Percentiles rank a stretch among this genome's conserved stretches.
These are phyloP conservation scores for Hericium coralloides DNA, from an alignment of 768 basidiomycete species.

Conservation along the genomic window DNA sequence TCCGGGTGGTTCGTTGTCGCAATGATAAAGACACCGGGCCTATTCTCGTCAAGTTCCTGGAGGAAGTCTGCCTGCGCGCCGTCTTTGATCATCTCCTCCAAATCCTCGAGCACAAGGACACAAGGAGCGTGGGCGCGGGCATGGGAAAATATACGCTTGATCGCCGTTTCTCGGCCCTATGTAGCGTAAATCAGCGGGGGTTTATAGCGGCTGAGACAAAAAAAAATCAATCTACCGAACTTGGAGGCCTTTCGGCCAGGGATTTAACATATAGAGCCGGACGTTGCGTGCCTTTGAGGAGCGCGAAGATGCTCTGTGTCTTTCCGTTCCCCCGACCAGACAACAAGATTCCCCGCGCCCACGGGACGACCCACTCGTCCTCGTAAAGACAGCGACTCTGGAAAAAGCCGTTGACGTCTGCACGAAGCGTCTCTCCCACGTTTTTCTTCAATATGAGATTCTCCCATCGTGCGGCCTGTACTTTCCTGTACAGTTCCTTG, in stretches of 20 bases:
- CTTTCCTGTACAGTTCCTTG: slow-evolving; percentile 15
- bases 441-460: slow-evolving; percentile 24
- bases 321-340: slow-evolving; percentile 30
- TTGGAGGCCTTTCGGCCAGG: slow-evolving; percentile 22
- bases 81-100: slow-evolving; percentile 32
- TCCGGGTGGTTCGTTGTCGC: slow-evolving; percentile 27
- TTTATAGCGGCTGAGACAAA: neutral
- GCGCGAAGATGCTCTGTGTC: slow-evolving; percentile 27
- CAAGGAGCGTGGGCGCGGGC: slow-evolving; percentile 25
- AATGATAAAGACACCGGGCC: slow-evolving; percentile 28
- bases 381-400: slow-evolving; percentile 26
- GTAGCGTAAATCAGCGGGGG: too few relatives aligned
- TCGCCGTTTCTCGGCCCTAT: slow-evolving; percentile 16
- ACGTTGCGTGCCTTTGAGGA: slow-evolving; percentile 18
- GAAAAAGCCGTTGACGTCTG: slow-evolving; percentile 33
- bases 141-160: slow-evolving; percentile 26
- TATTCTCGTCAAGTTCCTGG: slow-evolving; percentile 28
- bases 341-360: slow-evolving; percentile 22
- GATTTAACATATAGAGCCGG: slow-evolving; percentile 34
- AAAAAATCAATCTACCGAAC: slow-evolving; percentile 1
- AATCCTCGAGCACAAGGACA: slow-evolving; percentile 32
- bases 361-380: slow-evolving; percentile 28
- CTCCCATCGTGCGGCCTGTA: slow-evolving; percentile 24
- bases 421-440: slow-evolving; percentile 25
- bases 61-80: slow-evolving; percentile 33